phyloP scores from a whole-genome alignment of 78 protist genomes.

The Dictyostelium discoideum region DNA sequence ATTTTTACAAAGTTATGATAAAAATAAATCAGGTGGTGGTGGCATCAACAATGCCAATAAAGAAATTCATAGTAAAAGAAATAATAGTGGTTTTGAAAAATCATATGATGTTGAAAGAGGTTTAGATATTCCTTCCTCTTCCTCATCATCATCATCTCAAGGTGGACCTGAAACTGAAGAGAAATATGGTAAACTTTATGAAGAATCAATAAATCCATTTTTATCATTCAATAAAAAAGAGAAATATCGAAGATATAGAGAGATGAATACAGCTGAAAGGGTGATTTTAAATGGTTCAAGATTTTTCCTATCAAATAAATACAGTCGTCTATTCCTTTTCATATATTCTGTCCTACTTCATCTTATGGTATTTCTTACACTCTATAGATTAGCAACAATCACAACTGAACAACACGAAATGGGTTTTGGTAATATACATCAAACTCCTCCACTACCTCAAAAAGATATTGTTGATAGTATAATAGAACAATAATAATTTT shows the following conservation, averaged over 20 bases:
- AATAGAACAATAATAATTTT: neutral
- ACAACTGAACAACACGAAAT: slow-evolving; percentile 40
- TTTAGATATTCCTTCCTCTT: neutral
- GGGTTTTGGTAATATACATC: neutral
- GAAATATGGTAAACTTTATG: slow-evolving; percentile 82
- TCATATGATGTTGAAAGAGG: slow-evolving; percentile 58
- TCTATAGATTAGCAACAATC: slow-evolving; percentile 59
- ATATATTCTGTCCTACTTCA: slow-evolving; percentile 83
- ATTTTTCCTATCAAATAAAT: slow-evolving; percentile 82
- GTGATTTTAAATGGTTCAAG: slow-evolving; percentile 76
- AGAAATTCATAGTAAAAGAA: neutral
- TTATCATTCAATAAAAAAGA: slow-evolving; percentile 82
- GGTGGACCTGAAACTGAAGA: slow-evolving; percentile 41
- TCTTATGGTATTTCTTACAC: slow-evolving; percentile 75
- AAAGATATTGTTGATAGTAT: neutral
- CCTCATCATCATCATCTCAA: too few species aligned
- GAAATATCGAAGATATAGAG: slow-evolving; percentile 73
- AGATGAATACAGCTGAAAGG: slow-evolving; percentile 82
- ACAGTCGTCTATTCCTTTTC: slow-evolving; percentile 80
- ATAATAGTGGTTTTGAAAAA: neutral
- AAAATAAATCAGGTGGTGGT: slow-evolving; percentile 7
- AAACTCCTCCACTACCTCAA: neutral
- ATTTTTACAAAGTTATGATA: slow-evolving; percentile 86
- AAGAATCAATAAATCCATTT: slow-evolving; percentile 91
- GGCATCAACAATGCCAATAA: neutral